These are phyloP conservation scores for Aphanomyces euteiches DNA, from an alignment of 352 stramenopile species.

Conservation along the genomic window DNA sequence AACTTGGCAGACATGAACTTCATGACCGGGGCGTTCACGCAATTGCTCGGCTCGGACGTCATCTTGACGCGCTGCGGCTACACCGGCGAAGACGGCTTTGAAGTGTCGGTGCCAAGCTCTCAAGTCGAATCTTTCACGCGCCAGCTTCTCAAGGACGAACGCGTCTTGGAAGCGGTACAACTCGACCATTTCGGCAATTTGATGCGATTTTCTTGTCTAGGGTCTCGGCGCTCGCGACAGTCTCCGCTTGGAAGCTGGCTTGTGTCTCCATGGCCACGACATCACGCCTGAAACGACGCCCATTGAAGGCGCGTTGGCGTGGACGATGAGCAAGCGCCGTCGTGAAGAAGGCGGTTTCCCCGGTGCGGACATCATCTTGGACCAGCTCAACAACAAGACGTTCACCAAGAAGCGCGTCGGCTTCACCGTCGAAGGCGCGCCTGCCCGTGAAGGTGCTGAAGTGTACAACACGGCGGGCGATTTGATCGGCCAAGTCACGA, in stretches of 20 bases:
- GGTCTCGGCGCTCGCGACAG: slow-evolving; percentile 96
- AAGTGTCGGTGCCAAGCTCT: slow-evolving; percentile 88
- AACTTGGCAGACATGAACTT: slow-evolving; percentile 93
- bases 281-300: slow-evolving; percentile 94
- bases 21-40: slow-evolving; percentile 92
- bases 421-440: slow-evolving; percentile 94
- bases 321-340: slow-evolving; percentile 88
- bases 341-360: slow-evolving; percentile 91
- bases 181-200: neutral
- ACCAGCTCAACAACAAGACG: slow-evolving; percentile 92
- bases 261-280: slow-evolving; percentile 99
- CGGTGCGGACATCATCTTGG: slow-evolving; percentile 93
- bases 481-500: slow-evolving; percentile 90
- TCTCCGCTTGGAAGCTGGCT: slow-evolving; percentile 95
- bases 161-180: slow-evolving; percentile 72
- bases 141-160: slow-evolving; percentile 56
- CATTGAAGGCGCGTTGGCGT: slow-evolving; percentile 92
- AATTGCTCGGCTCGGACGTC: slow-evolving; percentile 82
- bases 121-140: slow-evolving; percentile 54
- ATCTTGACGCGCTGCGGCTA: slow-evolving; percentile 96
- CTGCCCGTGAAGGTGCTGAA: slow-evolving; percentile 89
- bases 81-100: slow-evolving; percentile 99
- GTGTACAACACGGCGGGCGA: slow-evolving; percentile 86
- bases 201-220: neutral
- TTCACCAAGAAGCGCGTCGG: slow-evolving; percentile 92